Conservation (phyloP, 495 filamentous ascomycete genomes). For the Aspergillus homomorphus region DNA sequence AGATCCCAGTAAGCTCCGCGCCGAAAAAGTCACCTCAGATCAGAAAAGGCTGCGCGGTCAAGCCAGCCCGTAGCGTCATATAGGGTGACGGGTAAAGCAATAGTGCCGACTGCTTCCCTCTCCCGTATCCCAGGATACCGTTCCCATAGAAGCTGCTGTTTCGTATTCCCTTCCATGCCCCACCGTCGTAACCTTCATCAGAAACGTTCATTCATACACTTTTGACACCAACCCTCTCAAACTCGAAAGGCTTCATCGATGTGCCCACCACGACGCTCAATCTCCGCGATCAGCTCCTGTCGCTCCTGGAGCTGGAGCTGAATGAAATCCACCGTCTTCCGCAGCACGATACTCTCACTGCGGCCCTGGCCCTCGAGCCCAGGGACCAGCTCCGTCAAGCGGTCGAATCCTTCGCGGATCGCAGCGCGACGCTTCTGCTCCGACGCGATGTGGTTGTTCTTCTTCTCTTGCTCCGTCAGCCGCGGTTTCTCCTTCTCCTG, state of each 20-base stretch:
- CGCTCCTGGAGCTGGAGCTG: constrained; percentile 60
- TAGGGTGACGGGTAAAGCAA: too few species aligned
- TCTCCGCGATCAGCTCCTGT: constrained; percentile 57
- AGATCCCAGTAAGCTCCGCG: background rate
- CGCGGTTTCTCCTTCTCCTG: constrained; percentile 64
- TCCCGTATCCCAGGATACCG: too few species aligned
- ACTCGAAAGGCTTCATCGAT: constrained; percentile 47
- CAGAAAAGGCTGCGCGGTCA: background rate
- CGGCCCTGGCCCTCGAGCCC: constrained; percentile 78
- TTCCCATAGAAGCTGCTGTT: too few species aligned
- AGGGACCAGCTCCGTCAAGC: constrained; percentile 76
- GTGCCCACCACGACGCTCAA: constrained; percentile 58
- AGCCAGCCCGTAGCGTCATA: too few species aligned
- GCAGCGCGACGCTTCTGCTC: constrained; percentile 87
- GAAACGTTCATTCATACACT: background rate
- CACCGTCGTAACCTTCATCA: background rate
- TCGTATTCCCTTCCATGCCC: too few species aligned
- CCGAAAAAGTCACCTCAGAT: background rate
- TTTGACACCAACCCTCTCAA: constrained; percentile 11
- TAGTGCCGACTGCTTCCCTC: too few species aligned
- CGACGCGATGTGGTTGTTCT: constrained; percentile 84
- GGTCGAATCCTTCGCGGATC: constrained; percentile 85
- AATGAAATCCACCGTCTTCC: constrained; percentile 72
- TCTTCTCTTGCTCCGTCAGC: constrained; percentile 82
- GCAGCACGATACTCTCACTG: constrained; percentile 80